Conservation (phyloP, 306 rosid genomes). For the Vicia faba region DNA sequence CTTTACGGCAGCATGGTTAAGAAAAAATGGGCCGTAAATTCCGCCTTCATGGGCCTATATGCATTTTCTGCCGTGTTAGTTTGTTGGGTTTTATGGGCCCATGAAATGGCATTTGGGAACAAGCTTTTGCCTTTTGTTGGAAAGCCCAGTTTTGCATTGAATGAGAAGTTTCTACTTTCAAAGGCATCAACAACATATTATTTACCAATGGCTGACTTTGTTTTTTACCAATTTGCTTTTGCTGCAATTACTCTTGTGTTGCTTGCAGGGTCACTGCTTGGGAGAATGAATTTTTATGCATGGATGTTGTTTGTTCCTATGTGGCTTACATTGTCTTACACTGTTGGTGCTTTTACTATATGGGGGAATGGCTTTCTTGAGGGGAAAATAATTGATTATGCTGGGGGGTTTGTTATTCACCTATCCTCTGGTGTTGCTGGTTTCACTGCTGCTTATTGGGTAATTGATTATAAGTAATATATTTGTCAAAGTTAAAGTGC, state of each 20-base stretch:
- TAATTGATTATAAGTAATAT: slow-evolving; percentile 27
- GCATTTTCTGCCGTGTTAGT: slow-evolving; percentile 59
- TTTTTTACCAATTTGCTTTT: slow-evolving; percentile 65
- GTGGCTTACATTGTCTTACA: slow-evolving; percentile 68
- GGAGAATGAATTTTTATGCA: slow-evolving; percentile 73
- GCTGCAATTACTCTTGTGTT: slow-evolving; percentile 79
- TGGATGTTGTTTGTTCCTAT: slow-evolving; percentile 83
- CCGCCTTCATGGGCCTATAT: slow-evolving; percentile 70
- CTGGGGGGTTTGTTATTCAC: slow-evolving; percentile 78
- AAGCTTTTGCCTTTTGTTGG: slow-evolving; percentile 36
- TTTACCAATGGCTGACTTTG: slow-evolving; percentile 66
- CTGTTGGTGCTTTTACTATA: slow-evolving; percentile 65
- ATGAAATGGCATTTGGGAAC: slow-evolving; percentile 60
- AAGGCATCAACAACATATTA: slow-evolving; percentile 4
- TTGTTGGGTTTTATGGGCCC: slow-evolving; percentile 82
- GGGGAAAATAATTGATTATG: slow-evolving; percentile 52
- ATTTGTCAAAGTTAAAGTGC: no score
- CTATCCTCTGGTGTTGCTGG: slow-evolving; percentile 81
- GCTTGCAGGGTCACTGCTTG: slow-evolving; percentile 75
- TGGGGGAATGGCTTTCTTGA: slow-evolving; percentile 65
- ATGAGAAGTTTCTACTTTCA: slow-evolving; percentile 36
- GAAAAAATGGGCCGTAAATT: slow-evolving; percentile 74
- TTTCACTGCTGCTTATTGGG: slow-evolving; percentile 83
- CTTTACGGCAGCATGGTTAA: slow-evolving; percentile 73
- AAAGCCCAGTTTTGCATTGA: slow-evolving; percentile 49